Percentiles rank a stretch among this genome's conserved stretches.
phyloP scores from a whole-genome alignment of 768 basidiomycete species.

The Lactarius tabidus region DNA sequence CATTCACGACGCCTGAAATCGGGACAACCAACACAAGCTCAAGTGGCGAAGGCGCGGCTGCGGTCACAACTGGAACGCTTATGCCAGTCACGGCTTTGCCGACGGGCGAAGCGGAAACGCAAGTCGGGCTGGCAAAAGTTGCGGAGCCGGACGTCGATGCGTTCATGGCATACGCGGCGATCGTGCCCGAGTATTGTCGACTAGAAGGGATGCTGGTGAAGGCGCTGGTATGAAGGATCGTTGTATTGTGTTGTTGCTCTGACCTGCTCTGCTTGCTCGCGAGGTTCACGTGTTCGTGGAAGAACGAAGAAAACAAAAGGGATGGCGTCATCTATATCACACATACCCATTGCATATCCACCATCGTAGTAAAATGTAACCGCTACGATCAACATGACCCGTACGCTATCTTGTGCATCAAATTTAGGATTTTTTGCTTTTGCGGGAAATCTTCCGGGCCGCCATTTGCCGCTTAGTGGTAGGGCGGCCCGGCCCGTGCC shows the following conservation, averaged over 20 bases:
- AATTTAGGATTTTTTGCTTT: not conserved
- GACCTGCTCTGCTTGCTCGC: constrained; percentile 22
- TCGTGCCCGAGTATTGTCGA: constrained; percentile 79
- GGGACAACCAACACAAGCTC: constrained; percentile 32
- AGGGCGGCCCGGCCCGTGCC: no score
- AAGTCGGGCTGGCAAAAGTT: constrained; percentile 74
- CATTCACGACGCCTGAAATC: constrained; percentile 62
- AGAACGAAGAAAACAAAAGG: constrained; percentile 9
- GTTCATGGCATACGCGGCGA: constrained; percentile 80
- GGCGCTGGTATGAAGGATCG: constrained; percentile 39
- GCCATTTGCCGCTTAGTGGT: not conserved
- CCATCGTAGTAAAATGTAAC: not conserved
- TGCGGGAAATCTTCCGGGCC: not conserved
- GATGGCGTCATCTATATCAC: constrained; percentile 13
- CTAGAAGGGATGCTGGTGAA: constrained; percentile 78
- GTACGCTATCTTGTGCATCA: constrained; percentile 2
- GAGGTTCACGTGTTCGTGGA: constrained; percentile 6
- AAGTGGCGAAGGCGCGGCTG: constrained; percentile 32
- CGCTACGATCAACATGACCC: not conserved
- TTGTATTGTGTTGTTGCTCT: constrained; percentile 16
- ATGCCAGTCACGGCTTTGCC: constrained; percentile 69
- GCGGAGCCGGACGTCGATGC: constrained; percentile 82
- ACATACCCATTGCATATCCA: constrained; percentile 12
- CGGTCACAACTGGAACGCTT: constrained; percentile 43
- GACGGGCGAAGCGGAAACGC: constrained; percentile 67